These are phyloP conservation scores for Ophiocordyceps polyrhachis-furcata DNA, from an alignment of 2,329 filamentous ascomycete species.

Conservation along the genomic window DNA sequence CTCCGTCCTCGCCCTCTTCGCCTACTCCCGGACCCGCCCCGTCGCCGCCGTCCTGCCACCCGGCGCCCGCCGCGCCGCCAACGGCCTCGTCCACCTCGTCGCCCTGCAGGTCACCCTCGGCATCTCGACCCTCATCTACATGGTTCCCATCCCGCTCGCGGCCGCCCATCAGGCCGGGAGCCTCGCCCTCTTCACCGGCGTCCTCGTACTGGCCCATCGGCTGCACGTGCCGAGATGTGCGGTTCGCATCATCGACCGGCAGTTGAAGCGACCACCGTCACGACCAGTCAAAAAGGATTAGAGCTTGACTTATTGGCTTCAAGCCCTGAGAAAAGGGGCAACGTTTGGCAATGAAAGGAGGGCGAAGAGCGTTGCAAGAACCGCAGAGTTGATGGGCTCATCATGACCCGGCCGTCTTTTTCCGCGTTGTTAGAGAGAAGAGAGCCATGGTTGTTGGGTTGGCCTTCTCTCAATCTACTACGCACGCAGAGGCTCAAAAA, in stretches of 20 bases:
- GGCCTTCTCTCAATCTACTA: too few species aligned
- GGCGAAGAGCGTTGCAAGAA: too few species aligned
- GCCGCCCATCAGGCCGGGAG: slow-evolving; percentile 86
- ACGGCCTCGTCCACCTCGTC: slow-evolving; percentile 69
- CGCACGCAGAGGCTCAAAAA: too few species aligned
- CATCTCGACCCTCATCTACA: slow-evolving; percentile 80
- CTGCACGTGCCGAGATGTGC: slow-evolving; percentile 54
- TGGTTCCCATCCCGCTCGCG: slow-evolving; percentile 76
- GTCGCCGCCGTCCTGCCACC: slow-evolving; percentile 39
- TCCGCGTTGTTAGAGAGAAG: too few species aligned
- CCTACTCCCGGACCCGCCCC: slow-evolving; percentile 54
- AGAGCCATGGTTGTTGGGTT: too few species aligned
- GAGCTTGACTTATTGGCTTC: background rate
- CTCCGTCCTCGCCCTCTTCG: slow-evolving; percentile 58
- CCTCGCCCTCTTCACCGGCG: slow-evolving; percentile 66
- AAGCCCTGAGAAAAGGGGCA: background rate
- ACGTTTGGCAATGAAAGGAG: too few species aligned
- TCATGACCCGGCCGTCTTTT: too few species aligned
- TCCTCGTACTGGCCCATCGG: slow-evolving; percentile 60
- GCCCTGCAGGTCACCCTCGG: slow-evolving; percentile 69
- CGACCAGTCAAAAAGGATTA: background rate
- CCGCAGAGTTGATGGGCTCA: too few species aligned
- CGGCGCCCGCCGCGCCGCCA: slow-evolving; percentile 47
- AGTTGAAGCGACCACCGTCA: slow-evolving; percentile 16
- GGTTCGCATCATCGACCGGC: slow-evolving; percentile 37